These are phyloP conservation scores for Plectosphaerella sp. DNA, from an alignment of 2,329 filamentous ascomycete species.

Conservation along the genomic window DNA sequence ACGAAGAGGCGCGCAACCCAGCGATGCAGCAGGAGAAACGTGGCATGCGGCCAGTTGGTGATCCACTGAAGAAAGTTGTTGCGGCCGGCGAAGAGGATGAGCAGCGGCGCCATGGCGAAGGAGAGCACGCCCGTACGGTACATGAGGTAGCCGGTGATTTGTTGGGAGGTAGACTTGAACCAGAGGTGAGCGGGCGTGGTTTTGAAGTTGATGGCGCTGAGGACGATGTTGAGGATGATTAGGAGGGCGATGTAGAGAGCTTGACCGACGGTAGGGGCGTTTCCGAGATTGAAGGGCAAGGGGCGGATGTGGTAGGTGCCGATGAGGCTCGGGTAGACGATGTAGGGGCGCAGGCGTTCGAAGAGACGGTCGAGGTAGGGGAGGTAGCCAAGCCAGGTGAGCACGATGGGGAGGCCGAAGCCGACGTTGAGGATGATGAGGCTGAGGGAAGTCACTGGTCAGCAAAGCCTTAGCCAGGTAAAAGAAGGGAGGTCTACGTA, in stretches of 20 bases:
- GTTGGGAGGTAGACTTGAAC: conserved; percentile 10
- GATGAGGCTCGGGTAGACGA: conserved; percentile 25
- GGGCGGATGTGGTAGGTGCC: conserved; percentile 24
- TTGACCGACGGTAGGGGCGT: conserved; percentile 30
- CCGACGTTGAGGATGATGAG: conserved; percentile 1
- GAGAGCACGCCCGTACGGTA: conserved; percentile 29
- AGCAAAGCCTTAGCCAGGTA: not conserved
- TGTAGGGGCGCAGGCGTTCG: conserved; percentile 21
- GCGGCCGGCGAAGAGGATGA: conserved; percentile 31
- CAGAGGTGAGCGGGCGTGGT: conserved; percentile 16
- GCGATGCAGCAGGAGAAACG: conserved; percentile 38
- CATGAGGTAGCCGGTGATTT: conserved; percentile 22
- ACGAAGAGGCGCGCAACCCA: conserved; percentile 36
- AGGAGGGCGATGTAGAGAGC: conserved; percentile 27
- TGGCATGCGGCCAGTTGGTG: conserved; percentile 38
- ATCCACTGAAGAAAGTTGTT: conserved; percentile 37
- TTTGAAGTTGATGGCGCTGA: conserved; percentile 17
- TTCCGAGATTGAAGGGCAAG: conserved; percentile 26
- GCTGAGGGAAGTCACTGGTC: not conserved
- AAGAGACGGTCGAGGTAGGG: not conserved
- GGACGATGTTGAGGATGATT: conserved; percentile 22
- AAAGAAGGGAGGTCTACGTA: not conserved
- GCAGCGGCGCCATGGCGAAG: conserved; percentile 25
- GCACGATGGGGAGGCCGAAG: not conserved
- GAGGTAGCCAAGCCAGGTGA: not conserved